Evolutionary conservation across 1,284 basidiomycete species (phyloP).

Genomic region (Sanghuangporus baumii): DNA sequence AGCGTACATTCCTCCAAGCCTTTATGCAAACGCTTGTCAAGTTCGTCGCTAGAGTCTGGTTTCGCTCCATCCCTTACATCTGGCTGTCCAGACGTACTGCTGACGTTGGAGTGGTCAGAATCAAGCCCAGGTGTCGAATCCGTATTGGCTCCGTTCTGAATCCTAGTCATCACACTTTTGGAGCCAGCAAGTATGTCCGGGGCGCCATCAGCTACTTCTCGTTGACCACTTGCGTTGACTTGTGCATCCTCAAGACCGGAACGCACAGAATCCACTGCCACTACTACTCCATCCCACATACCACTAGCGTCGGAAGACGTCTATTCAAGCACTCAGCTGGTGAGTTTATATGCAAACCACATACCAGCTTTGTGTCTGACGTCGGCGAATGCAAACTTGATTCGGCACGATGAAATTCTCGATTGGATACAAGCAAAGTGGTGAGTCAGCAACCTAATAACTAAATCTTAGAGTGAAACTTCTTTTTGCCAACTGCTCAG

Average conservation of each 20-base stretch:
- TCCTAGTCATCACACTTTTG: background rate
- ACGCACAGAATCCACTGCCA: background rate
- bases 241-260: background rate
- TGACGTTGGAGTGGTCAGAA: background rate
- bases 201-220: background rate
- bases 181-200: background rate
- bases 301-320: background rate
- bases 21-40: background rate
- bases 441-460: no score
- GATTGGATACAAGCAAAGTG: no score
- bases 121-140: background rate
- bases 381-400: background rate
- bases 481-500: no score
- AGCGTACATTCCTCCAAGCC: background rate
- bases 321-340: background rate
- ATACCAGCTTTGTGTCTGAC: background rate
- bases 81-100: background rate
- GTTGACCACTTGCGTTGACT: background rate
- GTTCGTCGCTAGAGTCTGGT: background rate
- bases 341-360: background rate
- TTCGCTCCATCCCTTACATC: background rate
- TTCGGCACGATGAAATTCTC: no score
- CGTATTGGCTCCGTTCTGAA: background rate
- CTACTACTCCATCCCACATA: background rate
- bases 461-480: no score